Conservation (phyloP, 345 rosid species). For the Garcia nutans region DNA sequence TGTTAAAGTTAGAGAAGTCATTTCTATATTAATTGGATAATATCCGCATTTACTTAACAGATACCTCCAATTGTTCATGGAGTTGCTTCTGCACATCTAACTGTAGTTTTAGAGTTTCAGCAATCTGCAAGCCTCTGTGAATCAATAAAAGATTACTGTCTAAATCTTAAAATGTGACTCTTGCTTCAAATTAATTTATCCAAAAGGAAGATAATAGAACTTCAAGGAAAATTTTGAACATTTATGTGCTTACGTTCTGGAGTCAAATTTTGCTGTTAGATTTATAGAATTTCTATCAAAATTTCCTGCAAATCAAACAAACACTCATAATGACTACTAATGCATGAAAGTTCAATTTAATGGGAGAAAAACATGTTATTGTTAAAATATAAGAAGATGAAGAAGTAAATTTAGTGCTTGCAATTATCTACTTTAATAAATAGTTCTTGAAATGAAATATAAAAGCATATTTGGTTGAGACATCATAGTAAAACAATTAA, state of each 20-base stretch:
- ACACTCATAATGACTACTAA: not conserved
- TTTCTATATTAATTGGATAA: no score
- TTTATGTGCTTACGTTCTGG: constrained; percentile 2
- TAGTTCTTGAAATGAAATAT: no score
- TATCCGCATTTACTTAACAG: not conserved
- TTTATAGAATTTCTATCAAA: not conserved
- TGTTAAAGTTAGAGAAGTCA: no score
- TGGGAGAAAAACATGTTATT: not conserved
- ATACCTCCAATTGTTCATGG: constrained; percentile 40
- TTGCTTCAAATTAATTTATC: not conserved
- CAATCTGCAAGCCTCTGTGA: constrained; percentile 24
- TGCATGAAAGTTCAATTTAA: not conserved
- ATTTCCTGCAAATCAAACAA: constrained; percentile 8
- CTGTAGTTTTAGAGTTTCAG: constrained; percentile 32
- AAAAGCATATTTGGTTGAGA: no score
- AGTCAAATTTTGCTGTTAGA: not conserved
- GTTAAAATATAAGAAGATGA: not conserved
- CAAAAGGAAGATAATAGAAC: no score
- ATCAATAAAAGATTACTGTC: not conserved
- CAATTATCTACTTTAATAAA: no score
- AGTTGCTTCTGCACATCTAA: constrained; percentile 33
- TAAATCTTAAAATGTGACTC: not conserved
- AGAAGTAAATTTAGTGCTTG: not conserved
- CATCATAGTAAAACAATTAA: no score
- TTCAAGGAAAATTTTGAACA: not conserved